Evolutionary conservation across 371 early-diverging fungal genomes (phyloP), one percentile per base, ranked within the genome.

Genomic region (Mucor indicus): DNA sequence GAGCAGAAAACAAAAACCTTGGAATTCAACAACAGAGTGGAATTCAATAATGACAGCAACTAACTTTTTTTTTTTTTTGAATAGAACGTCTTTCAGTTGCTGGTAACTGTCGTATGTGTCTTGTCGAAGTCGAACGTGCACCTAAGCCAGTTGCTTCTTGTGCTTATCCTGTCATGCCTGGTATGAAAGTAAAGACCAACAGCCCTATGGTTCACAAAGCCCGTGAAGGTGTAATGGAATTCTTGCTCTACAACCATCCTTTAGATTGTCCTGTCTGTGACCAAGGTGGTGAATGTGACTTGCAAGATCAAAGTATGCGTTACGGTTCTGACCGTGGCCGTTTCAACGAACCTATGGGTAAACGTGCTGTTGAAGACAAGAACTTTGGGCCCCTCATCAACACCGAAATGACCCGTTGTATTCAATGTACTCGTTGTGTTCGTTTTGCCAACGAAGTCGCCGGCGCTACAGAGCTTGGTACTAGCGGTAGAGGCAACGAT

Each of bases 61-160:
- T n/a, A 12, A 30, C 15, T 44, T 12, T 32, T 32, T 22, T 10
- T 43, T 5, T 19, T n/a, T n/a, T n/a, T n/a, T n/a, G n/a, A 19
- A 47, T 65, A 69, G 70, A 94, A 62, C 91, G 97, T 45, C 84
- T 98, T 42, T 86, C 92, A 21, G 84, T 98, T 48, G 98, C 98
- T 19, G 98, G 98, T 66, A 98, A 98, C 84, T 98, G 98, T 71
- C 91, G 98, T 72, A 97, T 98, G 98, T 98, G 98, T 65, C 83
- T 98, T 48, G 97, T 98, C 25, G 97, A 98, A 76, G 78, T 98
- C 19, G 97, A 95, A 64, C 89, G 89, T 66, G 82, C 90, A 25
- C 97, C 97, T 46, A 98, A 98, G 76, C 92, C 96, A 37, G 83
- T 93, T 24, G 97, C 98, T 17, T 94, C 96, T 32, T 98, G 98